These are phyloP conservation scores for Sphenostylis stenocarpa DNA, from an alignment of 306 rosid genomes.

Conservation along the genomic window DNA sequence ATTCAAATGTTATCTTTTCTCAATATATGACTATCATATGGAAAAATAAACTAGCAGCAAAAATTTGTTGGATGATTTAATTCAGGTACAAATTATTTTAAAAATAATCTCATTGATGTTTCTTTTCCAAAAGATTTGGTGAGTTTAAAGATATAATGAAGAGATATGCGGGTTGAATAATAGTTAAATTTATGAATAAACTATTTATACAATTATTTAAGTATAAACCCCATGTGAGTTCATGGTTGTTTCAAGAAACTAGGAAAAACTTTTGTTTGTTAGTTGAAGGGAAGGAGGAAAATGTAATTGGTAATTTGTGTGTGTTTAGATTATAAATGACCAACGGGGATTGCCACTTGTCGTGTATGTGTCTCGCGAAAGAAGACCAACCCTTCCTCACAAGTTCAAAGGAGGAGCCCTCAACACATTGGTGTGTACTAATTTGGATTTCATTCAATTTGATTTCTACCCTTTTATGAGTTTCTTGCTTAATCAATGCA, in stretches of 20 bases:
- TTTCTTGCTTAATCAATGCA: background rate
- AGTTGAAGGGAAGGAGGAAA: background rate
- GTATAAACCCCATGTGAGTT: background rate
- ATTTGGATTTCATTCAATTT: background rate
- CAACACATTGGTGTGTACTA: conserved; percentile 37
- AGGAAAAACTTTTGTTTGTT: background rate
- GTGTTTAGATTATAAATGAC: conserved; percentile 28
- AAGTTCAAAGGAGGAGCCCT: conserved; percentile 47
- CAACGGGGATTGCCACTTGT: conserved; percentile 26
- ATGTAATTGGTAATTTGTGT: background rate
- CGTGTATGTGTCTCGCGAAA: conserved; percentile 44
- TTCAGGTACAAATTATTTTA: background rate
- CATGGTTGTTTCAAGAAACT: too few species aligned
- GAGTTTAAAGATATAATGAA: background rate
- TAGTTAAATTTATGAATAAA: background rate
- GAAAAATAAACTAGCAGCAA: background rate
- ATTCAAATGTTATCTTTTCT: background rate
- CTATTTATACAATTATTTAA: background rate
- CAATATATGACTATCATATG: background rate
- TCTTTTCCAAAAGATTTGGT: too few species aligned
- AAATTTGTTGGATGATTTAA: background rate
- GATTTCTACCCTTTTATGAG: background rate
- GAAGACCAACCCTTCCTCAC: conserved; percentile 48
- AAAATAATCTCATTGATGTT: too few species aligned
- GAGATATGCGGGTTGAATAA: background rate